Base-by-base conservation (phyloP, 2,329 filamentous ascomycete species). In the Pleomassaria siparia region DNA sequence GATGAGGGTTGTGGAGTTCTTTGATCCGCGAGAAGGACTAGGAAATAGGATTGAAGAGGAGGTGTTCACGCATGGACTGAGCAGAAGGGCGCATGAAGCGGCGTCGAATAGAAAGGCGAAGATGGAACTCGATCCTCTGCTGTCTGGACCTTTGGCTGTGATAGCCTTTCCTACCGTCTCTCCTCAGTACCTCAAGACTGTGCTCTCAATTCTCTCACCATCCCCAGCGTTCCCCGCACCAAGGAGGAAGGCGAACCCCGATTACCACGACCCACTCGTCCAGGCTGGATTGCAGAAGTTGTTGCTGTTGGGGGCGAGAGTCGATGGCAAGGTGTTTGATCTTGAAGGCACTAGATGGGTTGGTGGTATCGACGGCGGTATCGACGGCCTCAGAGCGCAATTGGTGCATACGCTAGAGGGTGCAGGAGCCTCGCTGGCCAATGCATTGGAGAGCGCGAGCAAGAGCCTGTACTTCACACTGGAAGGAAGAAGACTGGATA, bases 271-370 rank as follows among this genome's bases (percentile, higher is more conserved):
- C 46, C 79, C 83, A 0, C 71, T 79, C 1, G 89, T 92, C 45
- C 91, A 96, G 72, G 82, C 76, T 55, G 94, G 88, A 7, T 70
- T 99, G 58, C 84, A 90, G 63, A 99, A 99, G 75, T 74, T 99
- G 54, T 78, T 95, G 69, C 74, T 99, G 26, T 75, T 99, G 12
- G 94, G 91, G 44, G 91, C 91, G 12, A 80, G 94, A 43, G 82
- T 96, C 24, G 94, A 99, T 66, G 88, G 88, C 53, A 86, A 84
- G 70, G 83, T 90, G 25, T 91, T 96, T 62, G 91, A 96, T 66
- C 72, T 81, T 39, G 84, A 86, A 10, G 87, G 88, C 45, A 77
- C 79, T 22, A 83, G 79, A 63, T 88, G 86, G 86, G 80, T 86
- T 36, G 82, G 90, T 47, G 80, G 86, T 28, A 95, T 97, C 60